Base-by-base conservation (phyloP, 441 rosid genomes). In the Aleurites moluccanus region DNA sequence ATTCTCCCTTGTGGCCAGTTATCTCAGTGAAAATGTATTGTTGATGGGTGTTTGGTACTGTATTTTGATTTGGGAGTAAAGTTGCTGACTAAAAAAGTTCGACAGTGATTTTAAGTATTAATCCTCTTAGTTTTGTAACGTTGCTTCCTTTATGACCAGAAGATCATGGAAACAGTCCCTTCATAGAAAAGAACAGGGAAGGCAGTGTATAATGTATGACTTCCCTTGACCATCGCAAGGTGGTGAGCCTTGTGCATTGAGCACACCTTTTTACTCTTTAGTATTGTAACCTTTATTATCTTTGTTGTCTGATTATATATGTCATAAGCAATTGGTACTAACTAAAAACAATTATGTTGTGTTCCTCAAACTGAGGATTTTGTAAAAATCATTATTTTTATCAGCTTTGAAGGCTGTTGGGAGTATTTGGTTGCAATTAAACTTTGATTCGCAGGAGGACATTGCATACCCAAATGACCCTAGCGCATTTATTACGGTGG, bases 391-490 rank as follows among this genome's bases (percentile, higher is more conserved):
- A 9, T 20, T 60, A 44, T 25, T 61, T 6, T 81, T 70, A 20
- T 5, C 88, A 94, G 89, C 90, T 28, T 28, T 94, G 80, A 90
- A 91, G 87, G 87, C 88, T 72, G 85, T 83, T 1, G 90, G 90
- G 64, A 80, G 85, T 65, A 88, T 95, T 67, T 91, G 91, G 97
- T 82, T 91, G 70, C 77, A 89, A 25, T 87, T 94, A 6, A 89
- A 89, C 78, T 87, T 87, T 3, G 93, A 91, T 72, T 87, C 93
- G 3, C 91, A 88, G 64, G 96, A 89, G 75, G 96, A 95, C 66
- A 82, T 90, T 60, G 99, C 93, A n/a, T 93, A 91, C 55, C 97
- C 99, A 0, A 90, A 95, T 65, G 93, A 95, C 75, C 88, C 94
- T 33, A 89, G 84, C 81, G 81, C 80, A 10, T 78, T 84, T 40